Conservation (phyloP, 129 eudicot genomes). For the Flaveria brownii region DNA sequence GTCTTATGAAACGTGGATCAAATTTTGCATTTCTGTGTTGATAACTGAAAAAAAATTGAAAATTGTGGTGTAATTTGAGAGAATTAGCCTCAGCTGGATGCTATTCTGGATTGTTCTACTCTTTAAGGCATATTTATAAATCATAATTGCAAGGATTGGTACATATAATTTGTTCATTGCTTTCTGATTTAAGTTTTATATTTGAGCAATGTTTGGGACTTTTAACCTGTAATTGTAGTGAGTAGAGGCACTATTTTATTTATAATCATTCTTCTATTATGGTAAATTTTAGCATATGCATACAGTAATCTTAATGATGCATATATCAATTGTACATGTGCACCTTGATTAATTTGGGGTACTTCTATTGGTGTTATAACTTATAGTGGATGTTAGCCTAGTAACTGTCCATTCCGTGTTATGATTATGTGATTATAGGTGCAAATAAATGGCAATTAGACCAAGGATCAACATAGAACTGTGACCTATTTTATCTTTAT, state of each 20-base stretch:
- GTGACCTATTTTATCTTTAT: conserved; percentile 1
- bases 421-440: background rate
- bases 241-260: background rate
- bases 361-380: conserved; percentile 4
- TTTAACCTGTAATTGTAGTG: background rate
- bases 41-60: background rate
- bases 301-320: background rate
- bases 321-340: background rate
- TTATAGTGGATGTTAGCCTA: background rate
- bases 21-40: background rate
- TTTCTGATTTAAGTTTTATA: background rate
- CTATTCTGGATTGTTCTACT: background rate
- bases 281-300: background rate
- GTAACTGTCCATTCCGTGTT: background rate
- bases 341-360: background rate
- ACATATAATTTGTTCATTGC: background rate
- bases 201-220: background rate
- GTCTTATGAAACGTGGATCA: background rate
- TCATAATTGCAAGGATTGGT: background rate
- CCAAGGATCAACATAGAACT: background rate
- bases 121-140: background rate
- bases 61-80: conserved; percentile 9
- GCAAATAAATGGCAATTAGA: background rate
- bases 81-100: background rate
- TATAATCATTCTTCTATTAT: conserved; percentile 4